Conservation (phyloP, 2,329 filamentous ascomycete species). For the Monosporascus ibericus region DNA sequence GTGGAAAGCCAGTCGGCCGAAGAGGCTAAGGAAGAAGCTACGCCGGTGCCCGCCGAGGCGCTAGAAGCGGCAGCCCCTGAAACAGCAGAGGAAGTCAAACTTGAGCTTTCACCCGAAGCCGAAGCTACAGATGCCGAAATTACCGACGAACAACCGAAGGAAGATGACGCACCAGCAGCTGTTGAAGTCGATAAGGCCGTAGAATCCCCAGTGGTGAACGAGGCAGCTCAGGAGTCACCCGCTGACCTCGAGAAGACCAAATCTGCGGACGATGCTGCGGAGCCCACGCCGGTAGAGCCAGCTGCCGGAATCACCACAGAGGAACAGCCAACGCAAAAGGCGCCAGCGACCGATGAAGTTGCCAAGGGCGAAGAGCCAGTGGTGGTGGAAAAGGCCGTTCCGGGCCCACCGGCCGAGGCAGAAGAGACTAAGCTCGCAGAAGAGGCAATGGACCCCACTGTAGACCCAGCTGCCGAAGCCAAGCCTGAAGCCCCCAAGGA, state of each 20-base stretch:
- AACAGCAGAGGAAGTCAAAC: background rate
- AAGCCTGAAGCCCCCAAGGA: conserved; percentile 1
- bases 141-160: background rate
- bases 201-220: background rate
- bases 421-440: background rate
- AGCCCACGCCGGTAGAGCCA: background rate
- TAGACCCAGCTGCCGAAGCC: background rate
- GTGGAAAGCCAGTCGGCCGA: background rate
- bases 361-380: background rate
- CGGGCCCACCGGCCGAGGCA: conserved; percentile 1
- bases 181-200: background rate
- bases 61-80: background rate
- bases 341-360: conserved; percentile 4
- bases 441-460: background rate
- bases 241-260: background rate
- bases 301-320: background rate
- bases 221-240: background rate
- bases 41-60: background rate
- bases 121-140: background rate
- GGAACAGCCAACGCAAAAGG: background rate
- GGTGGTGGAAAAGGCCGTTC: background rate
- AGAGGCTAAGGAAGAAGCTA: background rate
- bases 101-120: background rate
- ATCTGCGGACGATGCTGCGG: background rate
- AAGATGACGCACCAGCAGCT: background rate